These are phyloP conservation scores for Magnaporthiopsis incrustans DNA, from an alignment of 2,329 filamentous ascomycete genomes.

Conservation along the genomic window DNA sequence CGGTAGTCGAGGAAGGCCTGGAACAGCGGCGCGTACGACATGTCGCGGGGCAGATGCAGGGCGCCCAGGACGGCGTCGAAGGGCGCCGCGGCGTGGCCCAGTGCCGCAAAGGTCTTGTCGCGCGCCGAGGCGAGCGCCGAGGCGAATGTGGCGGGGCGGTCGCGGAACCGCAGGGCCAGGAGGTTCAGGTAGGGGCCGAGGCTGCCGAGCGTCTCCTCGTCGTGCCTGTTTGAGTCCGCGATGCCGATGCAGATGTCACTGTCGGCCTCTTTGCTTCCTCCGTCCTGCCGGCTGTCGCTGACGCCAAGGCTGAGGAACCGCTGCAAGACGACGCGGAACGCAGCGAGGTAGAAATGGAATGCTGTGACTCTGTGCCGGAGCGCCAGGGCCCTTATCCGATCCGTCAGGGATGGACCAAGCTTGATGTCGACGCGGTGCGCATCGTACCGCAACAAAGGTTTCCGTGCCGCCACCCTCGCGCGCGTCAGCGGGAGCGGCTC, in stretches of 20 bases:
- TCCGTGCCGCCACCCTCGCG: slow-evolving; percentile 10
- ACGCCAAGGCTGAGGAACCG: no score
- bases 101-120: neutral
- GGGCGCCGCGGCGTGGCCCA: slow-evolving; percentile 1
- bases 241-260: slow-evolving; percentile 1
- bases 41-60: neutral
- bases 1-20: slow-evolving; percentile 5
- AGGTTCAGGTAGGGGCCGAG: slow-evolving; percentile 55
- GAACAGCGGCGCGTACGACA: neutral
- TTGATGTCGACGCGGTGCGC: slow-evolving; percentile 9
- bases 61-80: slow-evolving; percentile 1
- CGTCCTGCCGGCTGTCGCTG: no score
- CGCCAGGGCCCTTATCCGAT: neutral
- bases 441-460: neutral
- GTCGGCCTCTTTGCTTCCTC: neutral
- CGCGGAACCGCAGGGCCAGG: slow-evolving; percentile 4
- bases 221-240: neutral
- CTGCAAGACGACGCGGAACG: slow-evolving; percentile 21
- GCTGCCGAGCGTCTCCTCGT: neutral
- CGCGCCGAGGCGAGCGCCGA: neutral
- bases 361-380: slow-evolving; percentile 21
- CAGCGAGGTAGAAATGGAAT: slow-evolving; percentile 26
- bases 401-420: slow-evolving; percentile 10
- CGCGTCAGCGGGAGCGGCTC: slow-evolving; percentile 24
- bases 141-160: neutral